These are phyloP conservation scores for Arabis hirsuta DNA, from an alignment of 345 rosid genomes.

Conservation along the genomic window DNA sequence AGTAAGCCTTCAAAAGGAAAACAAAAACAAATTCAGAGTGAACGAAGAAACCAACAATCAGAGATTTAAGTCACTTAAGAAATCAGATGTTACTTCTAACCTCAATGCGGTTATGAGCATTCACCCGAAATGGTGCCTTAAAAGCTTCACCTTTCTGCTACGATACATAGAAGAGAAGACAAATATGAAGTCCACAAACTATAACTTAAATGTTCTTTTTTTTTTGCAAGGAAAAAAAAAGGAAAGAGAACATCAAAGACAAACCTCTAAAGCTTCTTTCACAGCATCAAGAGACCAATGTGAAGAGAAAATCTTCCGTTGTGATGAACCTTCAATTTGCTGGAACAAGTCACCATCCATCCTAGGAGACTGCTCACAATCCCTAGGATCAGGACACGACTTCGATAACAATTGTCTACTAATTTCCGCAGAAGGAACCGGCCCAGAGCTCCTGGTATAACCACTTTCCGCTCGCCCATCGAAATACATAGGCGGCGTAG, in stretches of 20 bases:
- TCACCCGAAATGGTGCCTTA: constrained; percentile 68
- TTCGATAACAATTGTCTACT: constrained; percentile 47
- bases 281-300: constrained; percentile 69
- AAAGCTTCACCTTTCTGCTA: constrained; percentile 79
- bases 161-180: constrained; percentile 30
- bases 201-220: background rate
- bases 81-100: constrained; percentile 48
- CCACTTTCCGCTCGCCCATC: constrained; percentile 34
- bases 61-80: background rate
- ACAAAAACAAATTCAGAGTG: background rate
- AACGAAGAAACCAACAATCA: constrained; percentile 21
- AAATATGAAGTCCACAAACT: background rate
- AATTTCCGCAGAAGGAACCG: constrained; percentile 34
- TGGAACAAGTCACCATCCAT: constrained; percentile 41
- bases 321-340: constrained; percentile 43
- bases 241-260: constrained; percentile 25
- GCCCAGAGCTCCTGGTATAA: constrained; percentile 18
- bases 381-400: constrained; percentile 58
- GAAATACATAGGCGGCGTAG: constrained; percentile 70
- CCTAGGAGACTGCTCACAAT: constrained; percentile 41
- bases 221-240: background rate
- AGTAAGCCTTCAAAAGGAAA: constrained; percentile 67
- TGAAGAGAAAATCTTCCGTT: constrained; percentile 50
- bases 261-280: constrained; percentile 72
- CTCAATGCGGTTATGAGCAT: constrained; percentile 87